Evolutionary conservation across 495 filamentous ascomycete species (phyloP).

Genomic region (Aspergillus campestris): DNA sequence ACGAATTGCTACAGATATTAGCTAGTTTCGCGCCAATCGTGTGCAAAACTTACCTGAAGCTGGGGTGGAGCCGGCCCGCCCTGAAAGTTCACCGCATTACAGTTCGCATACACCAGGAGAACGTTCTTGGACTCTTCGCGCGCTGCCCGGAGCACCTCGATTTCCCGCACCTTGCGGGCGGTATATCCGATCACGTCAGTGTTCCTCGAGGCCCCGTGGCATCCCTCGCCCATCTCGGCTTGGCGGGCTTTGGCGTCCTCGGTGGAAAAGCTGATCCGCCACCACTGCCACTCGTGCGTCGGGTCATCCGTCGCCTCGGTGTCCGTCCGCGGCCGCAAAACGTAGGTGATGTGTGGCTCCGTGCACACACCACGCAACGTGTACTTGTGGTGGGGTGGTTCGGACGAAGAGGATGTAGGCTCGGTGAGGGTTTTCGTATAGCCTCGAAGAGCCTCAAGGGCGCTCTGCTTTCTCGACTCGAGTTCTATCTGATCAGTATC

Average conservation of each 20-base stretch:
- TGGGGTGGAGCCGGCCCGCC: conserved; percentile 24
- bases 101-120: conserved; percentile 46
- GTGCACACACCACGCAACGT: conserved; percentile 46
- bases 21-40: conserved; percentile 4
- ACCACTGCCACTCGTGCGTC: conserved; percentile 43
- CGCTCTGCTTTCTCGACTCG: conserved; percentile 42
- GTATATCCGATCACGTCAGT: conserved; percentile 38
- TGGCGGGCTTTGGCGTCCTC: conserved; percentile 37
- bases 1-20: conserved; percentile 33
- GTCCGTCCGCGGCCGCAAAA: conserved; percentile 23
- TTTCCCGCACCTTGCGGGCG: conserved; percentile 37
- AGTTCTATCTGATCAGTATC: conserved; percentile 32
- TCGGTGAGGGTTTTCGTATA: conserved; percentile 48
- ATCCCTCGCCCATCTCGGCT: conserved; percentile 18
- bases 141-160: conserved; percentile 44
- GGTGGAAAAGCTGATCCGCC: conserved; percentile 44
- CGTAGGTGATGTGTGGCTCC: conserved; percentile 41
- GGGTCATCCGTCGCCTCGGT: conserved; percentile 9
- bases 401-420: conserved; percentile 36
- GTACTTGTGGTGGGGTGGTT: conserved; percentile 39
- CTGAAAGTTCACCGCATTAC: conserved; percentile 28
- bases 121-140: conserved; percentile 40
- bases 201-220: conserved; percentile 12
- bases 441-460: conserved; percentile 34
- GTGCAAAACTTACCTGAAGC: conserved; percentile 29